Evolutionary conservation across 305 asterid species (phyloP), one percentile per base, ranked within the genome.

Genomic region (Rubia occidens): DNA sequence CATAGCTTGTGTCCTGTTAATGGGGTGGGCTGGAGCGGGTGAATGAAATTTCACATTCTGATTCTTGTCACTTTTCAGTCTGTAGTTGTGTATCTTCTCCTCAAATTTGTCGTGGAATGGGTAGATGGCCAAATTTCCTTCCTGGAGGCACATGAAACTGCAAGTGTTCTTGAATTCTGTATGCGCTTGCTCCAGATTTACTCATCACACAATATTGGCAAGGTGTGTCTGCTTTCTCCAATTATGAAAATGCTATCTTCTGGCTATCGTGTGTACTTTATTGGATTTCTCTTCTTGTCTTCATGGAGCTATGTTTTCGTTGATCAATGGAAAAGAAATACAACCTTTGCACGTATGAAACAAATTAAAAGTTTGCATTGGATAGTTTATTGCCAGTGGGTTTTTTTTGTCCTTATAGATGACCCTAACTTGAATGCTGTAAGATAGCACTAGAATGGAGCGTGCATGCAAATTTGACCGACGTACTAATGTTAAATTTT

Each of bases 101-200:
- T 94, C 82, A 94, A 86, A 82, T 90, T 86, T 81, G 97, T 87
- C 64, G 88, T 89, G 70, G 88, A 86, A 74, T 94, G 97, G 99
- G 95, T 94, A 83, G 95, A 85, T 39, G 96, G 95, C 70, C 99
- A 94, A 89, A 91, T 94, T 76, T 83, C 74, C 83, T 85, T 86
- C 86, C 81, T 94, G 67, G 97, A 94, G 82, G 91, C 95, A 74
- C 96, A 78, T 75, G 99, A 94, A 86, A 94, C 97, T 72, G 92
- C 87, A 76, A 83, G 80, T 69, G 95, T 84, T 68, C 84, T 94
- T 62, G 90, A 85, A 79, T 94, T 94, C 82, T 90, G 95, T 71
- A 83, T 84, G 92, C 92, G 82, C 66, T 75, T 94, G 81, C 96
- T 94, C 79, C 95, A 86, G 86, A 87, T 85, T 55, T 94, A 94